A percentile compares a stretch with the other conserved stretches of the same genome.
Evolutionary conservation across 176 grass and related monocot species (phyloP).

Genomic region (Eleusine coracana): DNA sequence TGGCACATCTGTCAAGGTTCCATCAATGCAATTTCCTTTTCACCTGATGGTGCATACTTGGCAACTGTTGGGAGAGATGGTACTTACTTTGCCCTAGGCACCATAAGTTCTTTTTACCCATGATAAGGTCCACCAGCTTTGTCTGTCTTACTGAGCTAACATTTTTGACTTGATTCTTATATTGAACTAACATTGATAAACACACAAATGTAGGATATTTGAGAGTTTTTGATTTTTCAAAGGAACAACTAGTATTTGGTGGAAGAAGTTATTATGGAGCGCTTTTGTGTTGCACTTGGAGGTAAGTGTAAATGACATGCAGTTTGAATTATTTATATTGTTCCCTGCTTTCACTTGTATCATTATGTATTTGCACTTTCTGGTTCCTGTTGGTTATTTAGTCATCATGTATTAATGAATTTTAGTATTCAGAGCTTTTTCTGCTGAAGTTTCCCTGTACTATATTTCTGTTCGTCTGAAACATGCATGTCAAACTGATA

Average conservation of each 20-base stretch:
- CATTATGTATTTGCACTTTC: background rate
- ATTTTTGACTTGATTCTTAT: background rate
- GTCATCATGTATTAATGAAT: background rate
- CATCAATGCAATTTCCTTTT: conserved; percentile 89
- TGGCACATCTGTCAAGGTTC: conserved; percentile 97
- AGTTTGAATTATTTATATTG: too few relatives aligned
- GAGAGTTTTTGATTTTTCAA: conserved; percentile 94
- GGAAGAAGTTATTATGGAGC: conserved; percentile 98
- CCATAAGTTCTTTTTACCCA: conserved; percentile 3
- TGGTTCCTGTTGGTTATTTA: background rate
- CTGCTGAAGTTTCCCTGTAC: background rate
- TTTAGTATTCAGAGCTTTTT: background rate
- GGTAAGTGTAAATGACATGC: conserved; percentile 36
- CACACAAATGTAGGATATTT: conserved; percentile 68
- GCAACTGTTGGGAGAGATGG: conserved; percentile 93
- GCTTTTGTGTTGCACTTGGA: conserved; percentile 89
- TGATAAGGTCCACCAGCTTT: background rate
- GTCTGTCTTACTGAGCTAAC: conserved; percentile 11
- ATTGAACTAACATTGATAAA: conserved; percentile 33
- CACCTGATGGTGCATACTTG: conserved; percentile 82
- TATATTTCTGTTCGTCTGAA: conserved; percentile 1
- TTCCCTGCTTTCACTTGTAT: too few relatives aligned
- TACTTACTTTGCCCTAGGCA: conserved; percentile 33
- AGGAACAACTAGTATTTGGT: conserved; percentile 91
- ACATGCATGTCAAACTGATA: background rate